Evolutionary conservation across 192 early-diverging fungal species (phyloP).

Genomic region (Backusella circina): DNA sequence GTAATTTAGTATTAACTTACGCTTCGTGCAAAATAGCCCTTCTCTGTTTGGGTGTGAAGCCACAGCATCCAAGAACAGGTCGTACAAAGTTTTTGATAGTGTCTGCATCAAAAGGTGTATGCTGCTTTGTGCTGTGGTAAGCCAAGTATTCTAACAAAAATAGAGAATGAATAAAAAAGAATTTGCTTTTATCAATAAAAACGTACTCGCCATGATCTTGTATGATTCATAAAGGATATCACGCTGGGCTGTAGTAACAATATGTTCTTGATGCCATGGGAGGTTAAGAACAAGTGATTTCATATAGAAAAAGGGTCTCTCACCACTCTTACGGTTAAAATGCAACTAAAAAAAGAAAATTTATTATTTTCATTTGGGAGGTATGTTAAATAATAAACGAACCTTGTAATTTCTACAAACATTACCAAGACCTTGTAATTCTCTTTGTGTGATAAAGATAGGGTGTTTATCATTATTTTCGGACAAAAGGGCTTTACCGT

Average conservation of each 20-base stretch:
- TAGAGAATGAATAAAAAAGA: not conserved
- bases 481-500: not conserved
- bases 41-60: slow-evolving; percentile 9
- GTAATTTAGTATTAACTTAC: not conserved
- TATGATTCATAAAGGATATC: not conserved
- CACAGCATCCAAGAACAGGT: not conserved
- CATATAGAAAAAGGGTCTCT: not conserved
- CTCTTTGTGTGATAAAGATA: not conserved
- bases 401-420: slow-evolving; percentile 1
- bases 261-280: not conserved
- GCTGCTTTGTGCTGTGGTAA: not conserved
- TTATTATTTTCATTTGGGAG: not conserved
- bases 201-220: not conserved
- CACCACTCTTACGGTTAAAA: slow-evolving; percentile 4
- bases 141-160: not conserved
- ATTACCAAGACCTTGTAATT: not conserved
- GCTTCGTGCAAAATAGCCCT: not conserved
- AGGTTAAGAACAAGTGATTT: not conserved
- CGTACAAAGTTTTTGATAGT: not conserved
- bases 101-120: not conserved
- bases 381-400: not conserved
- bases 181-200: too few relatives aligned
- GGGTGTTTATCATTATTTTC: not conserved
- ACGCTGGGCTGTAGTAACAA: not conserved
- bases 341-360: not conserved